phyloP scores from a whole-genome alignment of 257 asterid species.

The Penstemon eatonii region DNA sequence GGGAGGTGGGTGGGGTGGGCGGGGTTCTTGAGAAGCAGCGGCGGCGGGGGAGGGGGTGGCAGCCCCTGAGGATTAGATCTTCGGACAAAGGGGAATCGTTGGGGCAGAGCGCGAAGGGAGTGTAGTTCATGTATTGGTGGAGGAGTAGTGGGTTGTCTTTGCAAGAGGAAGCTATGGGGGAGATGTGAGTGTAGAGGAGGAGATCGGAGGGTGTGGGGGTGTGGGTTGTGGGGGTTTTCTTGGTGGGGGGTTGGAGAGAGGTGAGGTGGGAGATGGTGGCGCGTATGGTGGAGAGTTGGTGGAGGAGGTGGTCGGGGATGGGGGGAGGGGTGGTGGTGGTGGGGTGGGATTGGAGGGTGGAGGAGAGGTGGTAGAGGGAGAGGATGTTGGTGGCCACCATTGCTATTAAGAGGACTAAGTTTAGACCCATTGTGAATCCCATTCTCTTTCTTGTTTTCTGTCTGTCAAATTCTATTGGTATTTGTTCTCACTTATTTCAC shows the following conservation, averaged over 20 bases:
- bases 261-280: slow-evolving; percentile 97
- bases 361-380: slow-evolving; percentile 96
- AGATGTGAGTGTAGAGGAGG: slow-evolving; percentile 67
- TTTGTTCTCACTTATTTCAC: background rate
- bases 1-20: slow-evolving; percentile 38
- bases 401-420: slow-evolving; percentile 72
- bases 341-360: slow-evolving; percentile 56
- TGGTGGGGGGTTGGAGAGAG: slow-evolving; percentile 56
- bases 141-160: slow-evolving; percentile 73
- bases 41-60: slow-evolving; percentile 98
- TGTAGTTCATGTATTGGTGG: slow-evolving; percentile 83
- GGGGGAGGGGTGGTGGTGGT: slow-evolving; percentile 59
- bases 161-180: slow-evolving; percentile 92
- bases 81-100: slow-evolving; percentile 63
- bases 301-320: slow-evolving; percentile 91
- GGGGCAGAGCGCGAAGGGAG: slow-evolving; percentile 71
- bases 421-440: slow-evolving; percentile 91
- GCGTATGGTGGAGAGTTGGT: slow-evolving; percentile 91
- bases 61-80: slow-evolving; percentile 79
- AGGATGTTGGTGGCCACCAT: slow-evolving; percentile 98
- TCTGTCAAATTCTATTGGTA: background rate
- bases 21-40: slow-evolving; percentile 82
- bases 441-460: slow-evolving; percentile 33
- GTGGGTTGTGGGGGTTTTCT: slow-evolving; percentile 29
- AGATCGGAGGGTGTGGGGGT: slow-evolving; percentile 77